Evolutionary conservation across 2,329 filamentous ascomycete genomes (phyloP).

Genomic region (Fusarium multiceps): DNA sequence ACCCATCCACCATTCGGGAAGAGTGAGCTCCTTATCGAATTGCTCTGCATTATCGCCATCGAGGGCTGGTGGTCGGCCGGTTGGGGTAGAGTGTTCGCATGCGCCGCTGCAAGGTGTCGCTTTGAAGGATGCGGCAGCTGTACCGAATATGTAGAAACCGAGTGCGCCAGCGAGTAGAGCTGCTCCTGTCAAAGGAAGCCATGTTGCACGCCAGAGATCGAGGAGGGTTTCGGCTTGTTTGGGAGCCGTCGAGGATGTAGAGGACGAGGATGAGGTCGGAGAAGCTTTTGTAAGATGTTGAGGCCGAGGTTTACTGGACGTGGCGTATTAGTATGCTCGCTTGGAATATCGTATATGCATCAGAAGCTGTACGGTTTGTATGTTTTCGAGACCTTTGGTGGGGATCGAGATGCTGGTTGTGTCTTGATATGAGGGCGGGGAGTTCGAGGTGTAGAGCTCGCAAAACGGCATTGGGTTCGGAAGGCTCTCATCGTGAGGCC

Average conservation of each 20-base stretch:
- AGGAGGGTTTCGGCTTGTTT: slow-evolving; percentile 50
- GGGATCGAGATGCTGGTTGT: slow-evolving; percentile 28
- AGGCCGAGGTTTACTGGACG: slow-evolving; percentile 30
- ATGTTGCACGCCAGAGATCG: slow-evolving; percentile 54
- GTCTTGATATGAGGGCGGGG: slow-evolving; percentile 38
- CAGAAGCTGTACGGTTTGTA: slow-evolving; percentile 48
- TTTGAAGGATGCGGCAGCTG: slow-evolving; percentile 52
- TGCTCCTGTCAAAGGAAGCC: slow-evolving; percentile 59
- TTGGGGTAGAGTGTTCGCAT: slow-evolving; percentile 55
- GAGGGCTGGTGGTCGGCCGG: slow-evolving; percentile 61
- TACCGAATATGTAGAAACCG: slow-evolving; percentile 60
- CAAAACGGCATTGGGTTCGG: slow-evolving; percentile 45
- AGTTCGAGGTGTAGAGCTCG: slow-evolving; percentile 46
- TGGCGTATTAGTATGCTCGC: slow-evolving; percentile 14
- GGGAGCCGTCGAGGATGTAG: slow-evolving; percentile 33
- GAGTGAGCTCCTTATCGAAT: slow-evolving; percentile 69
- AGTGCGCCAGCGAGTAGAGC: slow-evolving; percentile 58
- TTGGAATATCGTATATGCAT: background rate
- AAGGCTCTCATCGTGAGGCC: slow-evolving; percentile 37
- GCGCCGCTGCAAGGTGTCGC: slow-evolving; percentile 39
- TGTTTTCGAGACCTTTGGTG: slow-evolving; percentile 42
- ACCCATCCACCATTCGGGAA: slow-evolving; percentile 68
- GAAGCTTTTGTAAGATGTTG: slow-evolving; percentile 12
- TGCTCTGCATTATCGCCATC: slow-evolving; percentile 60
- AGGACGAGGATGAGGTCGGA: background rate